Evolutionary conservation across 1,284 basidiomycete species (phyloP).

Genomic region (Phellinidium pouzarii): DNA sequence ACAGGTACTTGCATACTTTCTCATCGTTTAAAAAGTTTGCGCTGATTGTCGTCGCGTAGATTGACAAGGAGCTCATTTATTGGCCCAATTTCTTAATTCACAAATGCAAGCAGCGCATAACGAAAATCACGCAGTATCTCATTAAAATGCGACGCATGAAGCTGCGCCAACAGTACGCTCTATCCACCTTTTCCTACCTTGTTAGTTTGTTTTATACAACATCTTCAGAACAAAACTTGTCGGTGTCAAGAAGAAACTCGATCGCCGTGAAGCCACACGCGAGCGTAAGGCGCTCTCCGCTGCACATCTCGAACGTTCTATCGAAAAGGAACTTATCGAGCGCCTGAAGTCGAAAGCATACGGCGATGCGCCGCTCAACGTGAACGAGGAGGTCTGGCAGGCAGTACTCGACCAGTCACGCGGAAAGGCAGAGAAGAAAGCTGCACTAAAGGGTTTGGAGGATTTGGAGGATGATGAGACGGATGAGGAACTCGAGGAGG

Average conservation of each 20-base stretch:
- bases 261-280: constrained; percentile 87
- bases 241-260: constrained; percentile 96
- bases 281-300: constrained; percentile 95
- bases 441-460: constrained; percentile 36
- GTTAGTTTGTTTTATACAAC: neutral
- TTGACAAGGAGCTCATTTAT: constrained; percentile 91
- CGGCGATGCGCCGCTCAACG: constrained; percentile 95
- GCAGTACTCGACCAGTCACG: constrained; percentile 67
- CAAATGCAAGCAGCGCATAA: constrained; percentile 98
- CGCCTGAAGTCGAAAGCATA: constrained; percentile 95
- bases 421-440: constrained; percentile 53
- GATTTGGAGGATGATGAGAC: constrained; percentile 40
- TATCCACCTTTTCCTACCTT: neutral
- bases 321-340: constrained; percentile 94
- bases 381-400: constrained; percentile 97
- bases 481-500: constrained; percentile 45
- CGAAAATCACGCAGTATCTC: constrained; percentile 98
- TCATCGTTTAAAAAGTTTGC: neutral
- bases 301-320: constrained; percentile 89
- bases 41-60: constrained; percentile 40
- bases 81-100: constrained; percentile 98
- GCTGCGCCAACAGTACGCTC: constrained; percentile 79
- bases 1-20: constrained; percentile 51
- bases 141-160: constrained; percentile 95
- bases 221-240: constrained; percentile 78